Base-by-base conservation (phyloP, 805 yeast species). In the Kuraishia floccosa region DNA sequence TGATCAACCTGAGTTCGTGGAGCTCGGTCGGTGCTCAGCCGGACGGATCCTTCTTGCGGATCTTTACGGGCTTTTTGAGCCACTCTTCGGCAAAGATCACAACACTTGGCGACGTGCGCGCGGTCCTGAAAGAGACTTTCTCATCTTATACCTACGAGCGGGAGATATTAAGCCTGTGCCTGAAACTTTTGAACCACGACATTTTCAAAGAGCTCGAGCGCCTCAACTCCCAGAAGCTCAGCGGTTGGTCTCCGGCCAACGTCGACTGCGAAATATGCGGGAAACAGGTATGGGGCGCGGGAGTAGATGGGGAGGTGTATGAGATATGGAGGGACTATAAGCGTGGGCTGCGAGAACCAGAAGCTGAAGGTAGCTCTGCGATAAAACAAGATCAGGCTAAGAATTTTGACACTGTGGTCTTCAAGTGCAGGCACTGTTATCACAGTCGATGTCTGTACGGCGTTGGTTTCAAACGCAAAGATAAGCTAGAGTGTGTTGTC, bases 241-340 rank as follows among this genome's bases (percentile, higher is more conserved):
- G 56, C 23, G 96, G 96, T 0, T 79, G 93, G 85, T 59, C 76
- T 0, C 40, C 63, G 1, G 56, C 54, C 17, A 56, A 58, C 17
- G 58, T 63, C 23, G 71, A 65, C 29, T 87, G 96, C 50, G 79
- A 79, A 22, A 69, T 78, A 0, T 87, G 96, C 51, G 87, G 84
- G 1, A 74, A 73, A 38, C 57, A 58, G 14, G 55, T 86, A 21
- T 77, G 86, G 75, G 95, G 96, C 0, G 49, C 69, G 2, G 71
- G 72, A 2, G 47, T 80, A 2, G 56, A 63, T 16, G 56, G 70
- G 2, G 60, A 54, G 6, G 60, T 67, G 24, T 68, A 68, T 32
- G 31, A 17, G 11, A 9, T 12, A 17, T 23, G 30, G 29, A 12
- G 32, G 24, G 28, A 24, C 16, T 33, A 31, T 25, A 16, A 35